Conservation (phyloP, 2,329 filamentous ascomycete genomes). For the Coniochaeta sp. region DNA sequence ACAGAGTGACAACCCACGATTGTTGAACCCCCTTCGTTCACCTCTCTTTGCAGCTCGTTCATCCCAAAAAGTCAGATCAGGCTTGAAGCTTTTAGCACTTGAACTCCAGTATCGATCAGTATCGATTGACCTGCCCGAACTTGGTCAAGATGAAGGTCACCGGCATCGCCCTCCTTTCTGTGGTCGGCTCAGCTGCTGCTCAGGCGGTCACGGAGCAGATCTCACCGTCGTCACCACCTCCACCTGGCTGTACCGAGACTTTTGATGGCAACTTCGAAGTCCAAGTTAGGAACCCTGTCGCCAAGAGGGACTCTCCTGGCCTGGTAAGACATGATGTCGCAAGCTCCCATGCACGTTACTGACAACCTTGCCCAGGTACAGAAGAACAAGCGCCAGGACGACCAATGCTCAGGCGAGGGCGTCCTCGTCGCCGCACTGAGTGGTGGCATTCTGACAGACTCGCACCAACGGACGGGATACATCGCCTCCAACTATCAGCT, state of each 20-base stretch:
- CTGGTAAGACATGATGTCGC: too few relatives aligned
- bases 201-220: conserved; percentile 39
- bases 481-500: conserved; percentile 77
- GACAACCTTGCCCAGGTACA: background rate
- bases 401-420: conserved; percentile 38
- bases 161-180: conserved; percentile 30
- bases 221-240: conserved; percentile 39
- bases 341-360: too few relatives aligned
- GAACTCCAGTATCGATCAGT: too few relatives aligned
- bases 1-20: background rate
- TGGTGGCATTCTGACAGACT: conserved; percentile 59
- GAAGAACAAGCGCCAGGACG: conserved; percentile 26
- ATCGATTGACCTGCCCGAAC: too few relatives aligned
- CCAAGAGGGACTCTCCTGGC: conserved; percentile 21
- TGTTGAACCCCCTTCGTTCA: background rate
- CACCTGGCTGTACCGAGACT: conserved; percentile 43
- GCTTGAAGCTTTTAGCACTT: too few relatives aligned
- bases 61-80: background rate
- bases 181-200: conserved; percentile 33
- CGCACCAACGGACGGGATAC: conserved; percentile 62
- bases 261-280: conserved; percentile 52
- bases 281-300: conserved; percentile 35
- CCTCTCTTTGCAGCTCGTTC: background rate
- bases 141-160: conserved; percentile 24
- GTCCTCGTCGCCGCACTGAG: conserved; percentile 57